Evolutionary conservation across 2,329 filamentous ascomycete genomes (phyloP).

Genomic region (Trichoderma sp.): DNA sequence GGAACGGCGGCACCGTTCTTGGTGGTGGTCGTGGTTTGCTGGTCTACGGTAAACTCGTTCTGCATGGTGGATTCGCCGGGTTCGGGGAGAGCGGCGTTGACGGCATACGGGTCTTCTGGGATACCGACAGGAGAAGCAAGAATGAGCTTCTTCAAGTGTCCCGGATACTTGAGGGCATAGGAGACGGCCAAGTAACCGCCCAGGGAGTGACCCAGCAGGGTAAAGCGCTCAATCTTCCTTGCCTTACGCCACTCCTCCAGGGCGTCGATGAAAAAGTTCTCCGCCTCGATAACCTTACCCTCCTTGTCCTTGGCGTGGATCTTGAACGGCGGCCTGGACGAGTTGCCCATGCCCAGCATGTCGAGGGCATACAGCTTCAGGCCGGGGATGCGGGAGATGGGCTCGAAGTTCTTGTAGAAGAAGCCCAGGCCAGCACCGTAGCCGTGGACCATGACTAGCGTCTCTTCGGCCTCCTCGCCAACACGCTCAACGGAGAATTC

Average conservation of each 20-base stretch:
- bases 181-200: constrained; percentile 94
- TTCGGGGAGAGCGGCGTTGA: constrained; percentile 77
- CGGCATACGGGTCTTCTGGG: constrained; percentile 89
- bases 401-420: constrained; percentile 98
- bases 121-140: constrained; percentile 93
- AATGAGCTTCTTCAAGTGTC: constrained; percentile 92
- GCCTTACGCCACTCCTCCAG: constrained; percentile 93
- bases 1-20: constrained; percentile 45
- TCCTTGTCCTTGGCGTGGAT: constrained; percentile 80
- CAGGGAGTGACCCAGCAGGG: constrained; percentile 86
- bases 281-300: constrained; percentile 82
- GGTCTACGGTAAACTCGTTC: constrained; percentile 79
- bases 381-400: constrained; percentile 72
- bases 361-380: constrained; percentile 95
- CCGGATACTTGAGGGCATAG: constrained; percentile 95
- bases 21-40: constrained; percentile 54
- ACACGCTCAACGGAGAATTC: constrained; percentile 88
- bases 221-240: constrained; percentile 89
- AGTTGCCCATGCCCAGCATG: constrained; percentile 92
- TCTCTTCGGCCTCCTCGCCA: constrained; percentile 77
- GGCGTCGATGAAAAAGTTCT: constrained; percentile 94
- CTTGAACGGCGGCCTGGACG: constrained; percentile 78
- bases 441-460: constrained; percentile 92
- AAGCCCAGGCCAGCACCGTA: constrained; percentile 96
- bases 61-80: constrained; percentile 70